Evolutionary conservation across 2,329 filamentous ascomycete species (phyloP).

Genomic region (Thielaviopsis populi): DNA sequence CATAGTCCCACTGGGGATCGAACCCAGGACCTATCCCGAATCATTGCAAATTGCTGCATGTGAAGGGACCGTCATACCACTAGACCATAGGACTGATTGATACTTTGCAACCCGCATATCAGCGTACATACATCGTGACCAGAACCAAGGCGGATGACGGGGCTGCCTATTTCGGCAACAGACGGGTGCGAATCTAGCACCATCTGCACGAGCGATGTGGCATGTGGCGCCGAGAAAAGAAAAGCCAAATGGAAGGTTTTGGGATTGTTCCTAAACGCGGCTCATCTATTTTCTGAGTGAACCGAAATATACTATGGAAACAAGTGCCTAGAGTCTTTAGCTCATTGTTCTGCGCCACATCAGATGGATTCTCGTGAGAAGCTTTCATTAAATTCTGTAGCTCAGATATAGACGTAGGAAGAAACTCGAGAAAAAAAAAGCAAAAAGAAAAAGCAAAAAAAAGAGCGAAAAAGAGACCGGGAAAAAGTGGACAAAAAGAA

Average conservation of each 20-base stretch:
- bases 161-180: background rate
- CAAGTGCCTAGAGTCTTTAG: no score
- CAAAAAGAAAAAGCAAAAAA: no score
- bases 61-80: slow-evolving; percentile 5
- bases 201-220: background rate
- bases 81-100: slow-evolving; percentile 1
- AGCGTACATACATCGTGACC: background rate
- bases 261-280: background rate
- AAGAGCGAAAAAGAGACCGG: no score
- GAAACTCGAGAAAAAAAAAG: no score
- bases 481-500: no score
- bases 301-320: background rate
- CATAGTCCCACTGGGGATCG: slow-evolving; percentile 3
- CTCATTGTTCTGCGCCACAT: no score
- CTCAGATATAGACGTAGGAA: no score
- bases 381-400: no score
- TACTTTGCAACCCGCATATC: background rate
- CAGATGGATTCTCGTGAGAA: no score
- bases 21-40: slow-evolving; percentile 3
- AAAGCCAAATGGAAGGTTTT: background rate
- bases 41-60: background rate
- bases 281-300: background rate
- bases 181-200: background rate
- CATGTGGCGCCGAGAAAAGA: background rate
- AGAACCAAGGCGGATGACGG: background rate